Conservation (phyloP, 176 grass and related monocot species). For the Chloris gayana region DNA sequence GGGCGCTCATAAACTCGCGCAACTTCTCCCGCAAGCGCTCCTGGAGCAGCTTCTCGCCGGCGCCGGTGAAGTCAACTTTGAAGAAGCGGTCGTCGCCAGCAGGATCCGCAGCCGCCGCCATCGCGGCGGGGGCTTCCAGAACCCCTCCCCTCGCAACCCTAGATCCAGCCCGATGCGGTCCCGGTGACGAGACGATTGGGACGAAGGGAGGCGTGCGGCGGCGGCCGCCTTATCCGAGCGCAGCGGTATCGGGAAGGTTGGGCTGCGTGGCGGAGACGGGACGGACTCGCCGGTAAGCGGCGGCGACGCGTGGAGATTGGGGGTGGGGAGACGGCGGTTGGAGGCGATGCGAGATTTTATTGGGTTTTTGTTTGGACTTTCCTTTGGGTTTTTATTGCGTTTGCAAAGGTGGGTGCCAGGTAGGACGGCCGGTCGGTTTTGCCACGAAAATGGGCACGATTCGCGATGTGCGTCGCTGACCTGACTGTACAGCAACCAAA, state of each 20-base stretch:
- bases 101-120: conserved; percentile 49
- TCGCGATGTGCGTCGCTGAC: background rate
- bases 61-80: conserved; percentile 39
- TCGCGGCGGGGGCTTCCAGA: conserved; percentile 41
- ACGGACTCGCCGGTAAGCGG: conserved; percentile 39
- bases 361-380: conserved; percentile 46
- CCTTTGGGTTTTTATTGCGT: conserved; percentile 20
- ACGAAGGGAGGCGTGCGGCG: background rate
- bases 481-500: background rate
- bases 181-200: background rate
- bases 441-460: background rate
- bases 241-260: conserved; percentile 14
- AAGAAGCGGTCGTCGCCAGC: conserved; percentile 39
- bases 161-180: conserved; percentile 52
- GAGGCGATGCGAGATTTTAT: conserved; percentile 44
- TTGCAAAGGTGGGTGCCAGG: background rate
- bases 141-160: conserved; percentile 50
- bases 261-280: background rate
- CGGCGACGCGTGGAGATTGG: conserved; percentile 38
- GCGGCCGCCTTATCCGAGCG: conserved; percentile 23
- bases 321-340: background rate
- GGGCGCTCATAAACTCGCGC: conserved; percentile 37
- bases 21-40: conserved; percentile 63
- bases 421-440: conserved; percentile 1
- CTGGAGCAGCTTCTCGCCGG: conserved; percentile 46